These are phyloP conservation scores for Kwoniella mangroviensis DNA, from an alignment of 768 basidiomycete species.

Conservation along the genomic window DNA sequence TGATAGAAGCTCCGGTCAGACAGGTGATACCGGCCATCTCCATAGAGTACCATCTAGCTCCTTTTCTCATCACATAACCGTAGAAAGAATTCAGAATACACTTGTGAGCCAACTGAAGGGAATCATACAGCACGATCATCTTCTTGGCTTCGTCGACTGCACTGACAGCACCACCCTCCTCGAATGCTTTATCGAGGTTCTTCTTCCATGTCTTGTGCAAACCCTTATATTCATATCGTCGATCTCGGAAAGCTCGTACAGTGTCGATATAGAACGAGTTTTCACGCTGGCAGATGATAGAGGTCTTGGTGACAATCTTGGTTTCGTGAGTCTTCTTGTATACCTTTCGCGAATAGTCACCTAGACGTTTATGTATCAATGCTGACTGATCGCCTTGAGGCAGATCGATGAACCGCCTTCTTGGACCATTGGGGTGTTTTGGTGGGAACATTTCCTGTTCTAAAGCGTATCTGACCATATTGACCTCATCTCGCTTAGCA, in stretches of 20 bases:
- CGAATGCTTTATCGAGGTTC: constrained; percentile 76
- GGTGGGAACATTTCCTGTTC: constrained; percentile 93
- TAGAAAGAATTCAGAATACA: constrained; percentile 99
- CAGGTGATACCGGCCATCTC: constrained; percentile 99
- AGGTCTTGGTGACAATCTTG: constrained; percentile 86
- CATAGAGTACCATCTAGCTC: constrained; percentile 99
- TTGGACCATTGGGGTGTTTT: constrained; percentile 71
- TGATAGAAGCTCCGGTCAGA: constrained; percentile 94
- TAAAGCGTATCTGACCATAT: constrained; percentile 97
- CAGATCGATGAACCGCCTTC: constrained; percentile 82
- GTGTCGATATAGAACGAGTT: constrained; percentile 99
- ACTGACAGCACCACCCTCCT: constrained; percentile 73
- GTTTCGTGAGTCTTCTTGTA: constrained; percentile 99
- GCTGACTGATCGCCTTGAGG: constrained; percentile 84
- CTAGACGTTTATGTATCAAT: constrained; percentile 90
- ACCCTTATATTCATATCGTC: constrained; percentile 98
- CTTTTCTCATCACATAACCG: constrained; percentile 99
- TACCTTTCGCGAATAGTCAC: constrained; percentile 97
- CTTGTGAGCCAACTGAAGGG: constrained; percentile 97
- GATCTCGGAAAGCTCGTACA: constrained; percentile 92
- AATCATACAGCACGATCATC: constrained; percentile 98
- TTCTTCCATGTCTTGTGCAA: constrained; percentile 99
- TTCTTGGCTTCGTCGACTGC: constrained; percentile 97
- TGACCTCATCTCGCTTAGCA: constrained; percentile 93
- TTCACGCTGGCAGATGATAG: constrained; percentile 95